These are phyloP conservation scores for Ceriops tagal DNA, from an alignment of 345 rosid genomes.

Conservation along the genomic window DNA sequence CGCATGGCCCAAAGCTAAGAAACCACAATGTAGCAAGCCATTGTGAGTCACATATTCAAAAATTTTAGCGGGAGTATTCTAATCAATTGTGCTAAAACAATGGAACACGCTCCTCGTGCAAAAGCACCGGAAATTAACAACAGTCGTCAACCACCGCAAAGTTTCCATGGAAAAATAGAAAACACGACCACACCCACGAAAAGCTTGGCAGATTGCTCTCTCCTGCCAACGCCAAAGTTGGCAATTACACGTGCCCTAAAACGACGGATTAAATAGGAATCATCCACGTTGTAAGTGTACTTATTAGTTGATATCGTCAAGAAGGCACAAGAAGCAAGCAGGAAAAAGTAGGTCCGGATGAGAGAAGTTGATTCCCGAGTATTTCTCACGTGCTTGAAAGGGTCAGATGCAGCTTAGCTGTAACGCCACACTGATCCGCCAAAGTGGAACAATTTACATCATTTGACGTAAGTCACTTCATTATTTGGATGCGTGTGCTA, in stretches of 20 bases:
- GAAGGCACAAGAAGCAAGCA: background rate
- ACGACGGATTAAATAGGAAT: background rate
- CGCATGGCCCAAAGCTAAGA: too few species aligned
- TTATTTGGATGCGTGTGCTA: too few species aligned
- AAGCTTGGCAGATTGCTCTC: slow-evolving; percentile 4
- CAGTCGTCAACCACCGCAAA: too few species aligned
- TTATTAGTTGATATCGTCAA: background rate
- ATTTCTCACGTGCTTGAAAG: slow-evolving; percentile 13
- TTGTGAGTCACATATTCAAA: too few species aligned
- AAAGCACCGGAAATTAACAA: too few species aligned
- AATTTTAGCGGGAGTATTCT: too few species aligned
- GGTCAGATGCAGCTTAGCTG: background rate
- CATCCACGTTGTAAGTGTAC: background rate
- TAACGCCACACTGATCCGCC: background rate
- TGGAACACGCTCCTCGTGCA: too few species aligned
- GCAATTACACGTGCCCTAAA: slow-evolving; percentile 7
- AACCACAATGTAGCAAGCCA: too few species aligned
- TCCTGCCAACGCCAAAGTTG: background rate
- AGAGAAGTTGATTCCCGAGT: background rate
- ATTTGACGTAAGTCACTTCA: too few species aligned
- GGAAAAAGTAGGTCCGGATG: background rate
- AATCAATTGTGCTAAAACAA: too few species aligned
- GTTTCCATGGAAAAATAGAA: too few species aligned
- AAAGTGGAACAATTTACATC: too few species aligned
- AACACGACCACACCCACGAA: background rate